A percentile compares a stretch with the other conserved stretches of the same genome.
phyloP scores from a whole-genome alignment of 75 land plant species.

The Pinus albicaulis region DNA sequence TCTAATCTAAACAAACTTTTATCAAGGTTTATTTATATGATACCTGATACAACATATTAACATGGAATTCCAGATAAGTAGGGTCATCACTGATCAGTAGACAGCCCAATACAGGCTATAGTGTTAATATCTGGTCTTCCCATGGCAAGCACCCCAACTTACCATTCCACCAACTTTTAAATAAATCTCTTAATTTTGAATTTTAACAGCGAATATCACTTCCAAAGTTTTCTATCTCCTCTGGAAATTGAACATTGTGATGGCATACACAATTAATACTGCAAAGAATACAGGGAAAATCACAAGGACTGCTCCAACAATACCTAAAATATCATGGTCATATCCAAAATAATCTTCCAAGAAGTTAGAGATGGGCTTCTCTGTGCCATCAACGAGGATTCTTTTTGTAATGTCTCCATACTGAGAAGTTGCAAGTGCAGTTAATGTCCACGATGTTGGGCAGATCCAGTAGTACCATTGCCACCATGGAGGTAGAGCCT shows the following conservation, averaged over 20 bases:
- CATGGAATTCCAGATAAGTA: no score
- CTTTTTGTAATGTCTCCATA: constrained; percentile 1
- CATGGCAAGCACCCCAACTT: no score
- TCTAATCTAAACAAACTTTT: no score
- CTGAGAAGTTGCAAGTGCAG: constrained; percentile 8
- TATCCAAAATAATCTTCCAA: constrained; percentile 52
- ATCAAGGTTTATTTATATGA: no score
- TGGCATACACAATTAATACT: constrained; percentile 54
- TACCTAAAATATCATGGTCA: constrained; percentile 42
- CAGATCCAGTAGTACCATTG: constrained; percentile 16
- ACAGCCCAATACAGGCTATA: no score
- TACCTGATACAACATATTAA: no score
- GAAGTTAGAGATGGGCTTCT: constrained; percentile 24
- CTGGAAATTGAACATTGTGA: constrained; percentile 72
- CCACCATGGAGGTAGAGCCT: constrained; percentile 8
- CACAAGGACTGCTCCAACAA: constrained; percentile 37
- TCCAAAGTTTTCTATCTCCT: constrained; percentile 32
- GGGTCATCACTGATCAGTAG: no score
- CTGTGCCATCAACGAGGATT: constrained; percentile 3
- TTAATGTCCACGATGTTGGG: constrained; percentile 11
- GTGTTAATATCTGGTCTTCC: no score
- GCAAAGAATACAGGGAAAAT: constrained; percentile 51
- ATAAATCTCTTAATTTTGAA: not conserved
- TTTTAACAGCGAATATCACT: not conserved
- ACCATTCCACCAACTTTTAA: no score